These are phyloP conservation scores for Annona squamosa DNA, from an alignment of 164 flowering plant species.

Conservation along the genomic window DNA sequence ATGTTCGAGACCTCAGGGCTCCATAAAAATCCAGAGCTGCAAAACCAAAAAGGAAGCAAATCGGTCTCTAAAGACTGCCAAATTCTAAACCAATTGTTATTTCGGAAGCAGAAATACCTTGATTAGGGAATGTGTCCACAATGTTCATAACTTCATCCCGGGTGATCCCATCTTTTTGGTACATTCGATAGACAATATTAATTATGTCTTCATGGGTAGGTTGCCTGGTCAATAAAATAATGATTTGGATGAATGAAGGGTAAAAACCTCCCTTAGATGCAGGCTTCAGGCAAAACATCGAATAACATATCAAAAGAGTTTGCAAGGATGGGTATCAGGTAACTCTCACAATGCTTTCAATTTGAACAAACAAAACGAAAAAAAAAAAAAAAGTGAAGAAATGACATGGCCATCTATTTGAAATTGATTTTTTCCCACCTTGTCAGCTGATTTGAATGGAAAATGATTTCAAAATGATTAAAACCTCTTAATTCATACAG, in stretches of 20 bases:
- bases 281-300: background rate
- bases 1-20: slow-evolving; percentile 88
- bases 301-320: background rate
- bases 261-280: background rate
- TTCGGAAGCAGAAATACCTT: slow-evolving; percentile 46
- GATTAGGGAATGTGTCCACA: slow-evolving; percentile 80
- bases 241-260: slow-evolving; percentile 3
- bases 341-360: background rate
- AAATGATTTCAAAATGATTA: too few relatives aligned
- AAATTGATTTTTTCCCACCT: too few relatives aligned
- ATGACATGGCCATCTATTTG: background rate
- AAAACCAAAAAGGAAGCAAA: slow-evolving; percentile 10
- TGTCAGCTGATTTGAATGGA: background rate
- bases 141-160: slow-evolving; percentile 49
- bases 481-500: too few relatives aligned
- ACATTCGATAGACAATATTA: slow-evolving; percentile 80
- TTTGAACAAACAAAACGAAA: background rate
- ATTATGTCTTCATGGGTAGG: slow-evolving; percentile 76
- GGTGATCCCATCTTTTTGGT: slow-evolving; percentile 85
- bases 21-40: slow-evolving; percentile 96
- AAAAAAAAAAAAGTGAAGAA: background rate
- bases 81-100: background rate
- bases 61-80: background rate
- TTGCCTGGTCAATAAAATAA: slow-evolving; percentile 53
- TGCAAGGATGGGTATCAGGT: background rate